Evolutionary conservation across 2,329 filamentous ascomycete species (phyloP), one percentile per base, ranked within the genome.

Genomic region (Rhinocladiella similis): DNA sequence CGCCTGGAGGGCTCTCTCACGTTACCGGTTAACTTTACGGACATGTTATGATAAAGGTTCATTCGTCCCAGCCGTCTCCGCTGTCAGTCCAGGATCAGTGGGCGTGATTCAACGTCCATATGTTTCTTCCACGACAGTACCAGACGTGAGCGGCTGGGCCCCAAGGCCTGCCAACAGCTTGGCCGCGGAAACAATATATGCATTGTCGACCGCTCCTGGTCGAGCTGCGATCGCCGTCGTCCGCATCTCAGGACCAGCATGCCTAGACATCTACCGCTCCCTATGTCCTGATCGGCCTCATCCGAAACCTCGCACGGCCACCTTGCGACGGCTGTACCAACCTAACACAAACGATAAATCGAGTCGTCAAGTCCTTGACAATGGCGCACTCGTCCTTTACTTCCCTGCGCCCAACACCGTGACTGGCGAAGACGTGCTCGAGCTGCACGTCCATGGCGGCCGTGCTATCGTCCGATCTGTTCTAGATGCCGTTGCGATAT

Each of bases 371-470:
- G 70, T 87, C 14, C 80, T 90, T 20, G 94, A 99, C 69, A 83
- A 91, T 0, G 83, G 86, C 49, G 89, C 94, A 0, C 73, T 97
- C 12, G 79, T 96, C 1, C 80, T 97, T 25, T 90, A 88, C 73
- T 96, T 97, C 63, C 89, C 90, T 0, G 80, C 77, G 0, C 92
- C 93, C 0, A 83, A 83, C 47, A 96, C 91, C 0, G 91, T 90
- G 7, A 99, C 94, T 0, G 94, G 94, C 27, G 92, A 97, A 70
- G 91, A 97, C 68, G 80, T 97, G 1, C 81, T 99, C 1, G 94
- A 99, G 70, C 74, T 99, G 4, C 94, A 99, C 67, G 83, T 97
- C n/a, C 94, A 99, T 68, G 94, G 94, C 25, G 93, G 94, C 0
- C 82, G 86, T 2, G 94, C 94, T 1, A 91, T 94, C 5, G 88